phyloP scores from a whole-genome alignment of 257 asterid species.

The Schizonepeta tenuifolia region DNA sequence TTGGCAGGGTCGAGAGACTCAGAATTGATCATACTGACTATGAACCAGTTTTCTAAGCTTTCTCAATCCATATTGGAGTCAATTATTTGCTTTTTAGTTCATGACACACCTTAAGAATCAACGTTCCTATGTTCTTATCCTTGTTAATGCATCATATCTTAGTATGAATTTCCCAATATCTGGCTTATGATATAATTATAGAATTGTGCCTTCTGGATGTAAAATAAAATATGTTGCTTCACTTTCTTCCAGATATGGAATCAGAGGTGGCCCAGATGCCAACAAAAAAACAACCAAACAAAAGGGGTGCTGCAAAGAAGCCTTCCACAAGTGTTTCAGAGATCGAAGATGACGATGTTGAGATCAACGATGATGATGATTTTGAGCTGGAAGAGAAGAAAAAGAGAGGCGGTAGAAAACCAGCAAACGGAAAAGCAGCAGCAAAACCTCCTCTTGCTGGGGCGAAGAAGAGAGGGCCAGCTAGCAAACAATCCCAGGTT shows the following conservation, averaged over 20 bases:
- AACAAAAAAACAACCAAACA: slow-evolving; percentile 55
- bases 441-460: slow-evolving; percentile 57
- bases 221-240: neutral
- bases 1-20: too few species aligned
- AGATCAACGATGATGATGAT: slow-evolving; percentile 49
- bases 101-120: too few species aligned
- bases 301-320: slow-evolving; percentile 56
- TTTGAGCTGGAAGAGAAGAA: slow-evolving; percentile 45
- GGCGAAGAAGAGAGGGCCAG: slow-evolving; percentile 64
- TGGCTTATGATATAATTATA: too few species aligned
- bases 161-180: neutral
- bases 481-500: slow-evolving; percentile 46
- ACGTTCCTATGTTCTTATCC: neutral
- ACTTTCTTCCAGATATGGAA: slow-evolving; percentile 48
- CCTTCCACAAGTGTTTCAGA: slow-evolving; percentile 42
- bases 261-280: slow-evolving; percentile 43
- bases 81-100: too few species aligned
- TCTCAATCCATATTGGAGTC: too few species aligned
- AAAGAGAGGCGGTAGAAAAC: slow-evolving; percentile 61
- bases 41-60: too few species aligned
- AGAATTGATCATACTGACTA: too few species aligned
- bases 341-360: slow-evolving; percentile 42
- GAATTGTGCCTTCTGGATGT: too few species aligned
- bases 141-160: neutral
- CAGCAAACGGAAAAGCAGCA: slow-evolving; percentile 49